Percentiles rank a stretch among this genome's conserved stretches.
These are phyloP conservation scores for Tuber umbilicatum DNA, from an alignment of 495 filamentous ascomycete species.

Conservation along the genomic window DNA sequence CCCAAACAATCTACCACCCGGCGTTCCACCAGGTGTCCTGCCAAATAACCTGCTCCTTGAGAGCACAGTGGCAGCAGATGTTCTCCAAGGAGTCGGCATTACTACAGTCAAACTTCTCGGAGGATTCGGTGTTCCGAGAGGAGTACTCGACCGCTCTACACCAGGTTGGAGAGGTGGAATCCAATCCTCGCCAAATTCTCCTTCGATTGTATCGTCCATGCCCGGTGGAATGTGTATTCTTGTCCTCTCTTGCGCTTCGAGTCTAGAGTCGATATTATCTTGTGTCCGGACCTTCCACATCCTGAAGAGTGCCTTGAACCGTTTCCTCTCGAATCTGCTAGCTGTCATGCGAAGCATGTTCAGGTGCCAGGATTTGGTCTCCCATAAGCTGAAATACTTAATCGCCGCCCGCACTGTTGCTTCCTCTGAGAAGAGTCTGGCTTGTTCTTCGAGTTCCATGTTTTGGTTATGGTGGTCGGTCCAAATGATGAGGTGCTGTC, in stretches of 20 bases:
- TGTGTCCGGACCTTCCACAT: constrained; percentile 18
- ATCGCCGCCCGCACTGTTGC: constrained; percentile 16
- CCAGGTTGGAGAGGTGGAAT: constrained; percentile 9
- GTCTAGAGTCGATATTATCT: constrained; percentile 9
- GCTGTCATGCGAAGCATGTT: constrained; percentile 20
- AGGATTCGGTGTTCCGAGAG: constrained; percentile 9
- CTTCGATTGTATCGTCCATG: constrained; percentile 26
- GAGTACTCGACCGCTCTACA: constrained; percentile 3
- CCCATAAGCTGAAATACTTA: constrained; percentile 30
- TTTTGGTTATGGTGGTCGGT: constrained; percentile 8
- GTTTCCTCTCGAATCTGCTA: constrained; percentile 17
- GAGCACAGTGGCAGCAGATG: neutral
- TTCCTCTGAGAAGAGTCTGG: constrained; percentile 10
- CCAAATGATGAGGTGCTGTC: constrained; percentile 16
- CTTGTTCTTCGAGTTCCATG: constrained; percentile 12
- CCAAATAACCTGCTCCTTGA: constrained; percentile 17
- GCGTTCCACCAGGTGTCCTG: constrained; percentile 13
- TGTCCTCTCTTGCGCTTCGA: constrained; percentile 13
- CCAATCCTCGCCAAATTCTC: constrained; percentile 25
- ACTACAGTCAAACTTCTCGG: constrained; percentile 9
- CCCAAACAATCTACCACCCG: neutral
- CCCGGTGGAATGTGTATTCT: constrained; percentile 10
- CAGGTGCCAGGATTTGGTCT: constrained; percentile 26
- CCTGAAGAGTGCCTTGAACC: constrained; percentile 23
- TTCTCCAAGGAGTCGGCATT: constrained; percentile 18